Evolutionary conservation across 2,329 filamentous ascomycete genomes (phyloP).

Genomic region (Fusarium graminum): DNA sequence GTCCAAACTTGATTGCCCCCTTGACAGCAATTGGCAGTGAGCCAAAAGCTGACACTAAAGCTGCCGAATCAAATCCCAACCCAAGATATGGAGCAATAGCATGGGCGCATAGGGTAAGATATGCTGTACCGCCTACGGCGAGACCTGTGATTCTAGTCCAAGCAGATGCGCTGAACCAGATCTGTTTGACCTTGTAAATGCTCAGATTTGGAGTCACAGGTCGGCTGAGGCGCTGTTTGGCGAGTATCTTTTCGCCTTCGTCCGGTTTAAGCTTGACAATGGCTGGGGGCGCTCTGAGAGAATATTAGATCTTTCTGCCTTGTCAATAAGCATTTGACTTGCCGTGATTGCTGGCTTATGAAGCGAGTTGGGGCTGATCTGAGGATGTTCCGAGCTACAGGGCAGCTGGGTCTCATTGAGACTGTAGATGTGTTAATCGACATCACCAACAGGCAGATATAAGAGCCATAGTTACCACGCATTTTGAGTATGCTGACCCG

Average conservation of each 20-base stretch:
- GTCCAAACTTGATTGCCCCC: slow-evolving; percentile 22
- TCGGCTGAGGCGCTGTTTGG: slow-evolving; percentile 26
- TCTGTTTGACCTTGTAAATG: slow-evolving; percentile 26
- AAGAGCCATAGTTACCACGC: background rate
- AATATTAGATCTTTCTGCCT: background rate
- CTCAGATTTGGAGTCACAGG: slow-evolving; percentile 26
- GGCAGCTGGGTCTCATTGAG: background rate
- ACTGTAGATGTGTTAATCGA: background rate
- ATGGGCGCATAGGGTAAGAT: slow-evolving; percentile 15
- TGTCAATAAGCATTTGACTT: background rate
- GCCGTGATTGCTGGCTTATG: slow-evolving; percentile 19
- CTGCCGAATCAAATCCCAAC: slow-evolving; percentile 11
- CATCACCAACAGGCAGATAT: fast-evolving
- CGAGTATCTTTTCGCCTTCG: slow-evolving; percentile 19
- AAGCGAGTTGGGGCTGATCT: background rate
- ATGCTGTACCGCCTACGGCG: slow-evolving; percentile 21
- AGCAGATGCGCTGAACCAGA: slow-evolving; percentile 35
- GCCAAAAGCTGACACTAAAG: slow-evolving; percentile 16
- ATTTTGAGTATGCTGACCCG: background rate
- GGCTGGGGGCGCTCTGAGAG: background rate
- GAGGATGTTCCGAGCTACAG: background rate
- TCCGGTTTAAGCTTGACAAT: slow-evolving; percentile 4
- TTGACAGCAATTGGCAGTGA: slow-evolving; percentile 18
- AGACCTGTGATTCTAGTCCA: slow-evolving; percentile 35
- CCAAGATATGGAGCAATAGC: slow-evolving; percentile 21